Evolutionary conservation across 495 filamentous ascomycete species (phyloP).

Genomic region (Penicillium egyptiacum): DNA sequence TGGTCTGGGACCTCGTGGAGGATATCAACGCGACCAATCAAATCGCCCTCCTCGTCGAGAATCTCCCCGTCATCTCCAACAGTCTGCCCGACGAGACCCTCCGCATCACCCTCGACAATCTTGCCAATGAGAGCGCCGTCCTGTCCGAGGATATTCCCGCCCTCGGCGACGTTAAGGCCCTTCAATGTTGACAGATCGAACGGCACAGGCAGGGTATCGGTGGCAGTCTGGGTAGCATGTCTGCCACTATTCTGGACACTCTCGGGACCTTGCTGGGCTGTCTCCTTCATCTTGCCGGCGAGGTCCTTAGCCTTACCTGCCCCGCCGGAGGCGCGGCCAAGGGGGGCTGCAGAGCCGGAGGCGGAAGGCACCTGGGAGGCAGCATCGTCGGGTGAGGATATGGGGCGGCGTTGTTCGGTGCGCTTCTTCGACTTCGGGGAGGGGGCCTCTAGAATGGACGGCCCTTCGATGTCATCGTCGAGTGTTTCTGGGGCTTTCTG

Average conservation of each 20-base stretch:
- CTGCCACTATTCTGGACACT: conserved; percentile 29
- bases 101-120: conserved; percentile 43
- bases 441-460: conserved; percentile 27
- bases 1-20: conserved; percentile 37
- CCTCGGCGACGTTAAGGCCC: conserved; percentile 59
- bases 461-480: conserved; percentile 25
- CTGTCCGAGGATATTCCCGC: conserved; percentile 40
- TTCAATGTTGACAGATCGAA: conserved; percentile 67
- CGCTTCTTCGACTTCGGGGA: conserved; percentile 38
- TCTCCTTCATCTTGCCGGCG: conserved; percentile 27
- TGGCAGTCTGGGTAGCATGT: conserved; percentile 10
- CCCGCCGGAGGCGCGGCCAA: conserved; percentile 20
- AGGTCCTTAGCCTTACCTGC: conserved; percentile 24
- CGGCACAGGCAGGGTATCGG: conserved; percentile 28
- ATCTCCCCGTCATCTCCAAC: conserved; percentile 57
- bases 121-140: conserved; percentile 41
- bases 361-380: conserved; percentile 23
- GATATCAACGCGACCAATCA: conserved; percentile 48
- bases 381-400: conserved; percentile 28
- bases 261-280: conserved; percentile 24
- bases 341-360: conserved; percentile 31
- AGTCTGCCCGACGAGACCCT: conserved; percentile 46
- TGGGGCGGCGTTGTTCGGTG: conserved; percentile 35
- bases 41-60: conserved; percentile 50
- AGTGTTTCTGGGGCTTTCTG: conserved; percentile 28